These are phyloP conservation scores for Coemansia asiatica DNA, from an alignment of 192 early-diverging fungal species.

Conservation along the genomic window DNA sequence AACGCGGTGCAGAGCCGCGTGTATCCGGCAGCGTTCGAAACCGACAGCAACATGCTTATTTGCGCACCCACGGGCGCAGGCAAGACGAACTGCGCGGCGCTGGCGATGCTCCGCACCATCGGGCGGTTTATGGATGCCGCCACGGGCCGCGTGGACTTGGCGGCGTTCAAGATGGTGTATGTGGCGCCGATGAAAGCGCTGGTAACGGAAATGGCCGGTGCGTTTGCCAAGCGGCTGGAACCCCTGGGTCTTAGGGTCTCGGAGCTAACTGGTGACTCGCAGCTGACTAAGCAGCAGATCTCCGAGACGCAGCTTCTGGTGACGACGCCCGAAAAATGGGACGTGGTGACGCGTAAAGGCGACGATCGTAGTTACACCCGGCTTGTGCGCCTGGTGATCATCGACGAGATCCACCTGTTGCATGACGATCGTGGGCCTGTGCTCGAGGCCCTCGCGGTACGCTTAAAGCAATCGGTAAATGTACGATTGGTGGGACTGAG, in stretches of 20 bases:
- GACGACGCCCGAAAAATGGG: conserved; percentile 99
- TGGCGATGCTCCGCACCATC: conserved; percentile 84
- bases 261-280: conserved; percentile 98
- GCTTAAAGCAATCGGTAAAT: conserved; percentile 89
- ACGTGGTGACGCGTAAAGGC: conserved; percentile 96
- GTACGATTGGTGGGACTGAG: conserved; percentile 97
- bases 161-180: conserved; percentile 98
- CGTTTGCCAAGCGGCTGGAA: conserved; percentile 79
- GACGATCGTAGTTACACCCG: conserved; percentile 93
- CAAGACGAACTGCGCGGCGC: conserved; percentile 96
- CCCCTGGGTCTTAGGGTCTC: conserved; percentile 83
- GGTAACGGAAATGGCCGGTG: conserved; percentile 90
- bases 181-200: conserved; percentile 99
- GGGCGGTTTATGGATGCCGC: conserved; percentile 68
- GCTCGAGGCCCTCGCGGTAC: conserved; percentile 91
- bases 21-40: conserved; percentile 87
- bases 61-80: conserved; percentile 98
- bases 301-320: conserved; percentile 95
- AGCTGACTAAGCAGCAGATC: conserved; percentile 94
- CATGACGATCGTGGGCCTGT: conserved; percentile 97
- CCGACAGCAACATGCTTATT: conserved; percentile 98
- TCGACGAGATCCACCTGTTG: conserved; percentile 98
- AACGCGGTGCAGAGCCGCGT: conserved; percentile 91
- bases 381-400: conserved; percentile 85
- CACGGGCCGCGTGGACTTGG: conserved; percentile 73